Evolutionary conservation across 2,329 filamentous ascomycete species (phyloP).

Genomic region (Sporothrix protearum): DNA sequence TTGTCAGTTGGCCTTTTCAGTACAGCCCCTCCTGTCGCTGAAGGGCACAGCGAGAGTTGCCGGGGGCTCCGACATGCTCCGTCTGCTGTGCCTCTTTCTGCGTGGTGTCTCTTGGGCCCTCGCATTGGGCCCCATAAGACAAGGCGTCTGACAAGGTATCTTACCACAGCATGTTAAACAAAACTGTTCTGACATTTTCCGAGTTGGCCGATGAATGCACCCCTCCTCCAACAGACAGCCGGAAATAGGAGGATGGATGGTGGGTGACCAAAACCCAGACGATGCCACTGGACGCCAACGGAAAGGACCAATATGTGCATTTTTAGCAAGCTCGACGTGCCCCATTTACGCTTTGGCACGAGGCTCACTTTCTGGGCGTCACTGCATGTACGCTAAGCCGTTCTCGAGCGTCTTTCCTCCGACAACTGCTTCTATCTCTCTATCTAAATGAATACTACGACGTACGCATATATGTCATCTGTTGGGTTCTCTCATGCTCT

Average conservation of each 20-base stretch:
- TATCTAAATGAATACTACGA: no score
- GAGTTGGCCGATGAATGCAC: not conserved
- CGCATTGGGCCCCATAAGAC: not conserved
- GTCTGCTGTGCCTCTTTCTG: not conserved
- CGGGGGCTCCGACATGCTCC: not conserved
- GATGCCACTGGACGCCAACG: not conserved
- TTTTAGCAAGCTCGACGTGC: not conserved
- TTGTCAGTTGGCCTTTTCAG: not conserved
- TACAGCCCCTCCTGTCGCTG: not conserved
- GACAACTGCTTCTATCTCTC: not conserved
- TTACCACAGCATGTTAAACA: not conserved
- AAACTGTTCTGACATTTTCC: not conserved
- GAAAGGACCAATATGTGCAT: not conserved
- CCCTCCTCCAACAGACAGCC: not conserved
- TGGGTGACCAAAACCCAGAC: not conserved
- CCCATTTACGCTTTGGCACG: not conserved
- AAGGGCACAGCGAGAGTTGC: not conserved
- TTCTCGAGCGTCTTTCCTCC: not conserved
- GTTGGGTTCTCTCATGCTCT: not conserved
- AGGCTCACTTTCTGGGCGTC: not conserved
- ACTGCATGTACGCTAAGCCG: slow-evolving; percentile 9
- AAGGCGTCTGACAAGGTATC: no score
- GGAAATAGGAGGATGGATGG: not conserved
- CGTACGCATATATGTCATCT: no score
- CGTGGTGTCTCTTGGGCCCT: not conserved